phyloP scores from a whole-genome alignment of 805 yeast species.

The Starmera caribaea region DNA sequence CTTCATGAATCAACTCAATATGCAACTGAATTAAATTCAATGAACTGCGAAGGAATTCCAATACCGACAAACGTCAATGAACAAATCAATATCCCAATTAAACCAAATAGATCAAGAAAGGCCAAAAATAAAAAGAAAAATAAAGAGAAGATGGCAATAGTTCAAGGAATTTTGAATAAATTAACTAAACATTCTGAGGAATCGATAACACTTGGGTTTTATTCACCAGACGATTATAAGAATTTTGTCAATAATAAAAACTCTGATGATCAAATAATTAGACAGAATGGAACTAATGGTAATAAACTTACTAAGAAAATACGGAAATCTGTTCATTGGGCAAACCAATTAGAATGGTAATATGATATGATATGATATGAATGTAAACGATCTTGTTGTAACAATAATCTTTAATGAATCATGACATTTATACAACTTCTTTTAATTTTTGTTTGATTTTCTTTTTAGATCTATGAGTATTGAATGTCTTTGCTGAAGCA shows the following conservation, averaged over 20 bases:
- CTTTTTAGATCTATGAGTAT: not conserved
- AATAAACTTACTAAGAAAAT: not conserved
- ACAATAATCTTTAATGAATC: not conserved
- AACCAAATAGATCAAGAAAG: slow-evolving; percentile 5
- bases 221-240: slow-evolving; percentile 3
- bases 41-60: slow-evolving; percentile 52
- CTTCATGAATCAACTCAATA: slow-evolving; percentile 56
- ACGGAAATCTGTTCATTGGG: slow-evolving; percentile 1
- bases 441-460: not conserved
- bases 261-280: not conserved
- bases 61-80: slow-evolving; percentile 49
- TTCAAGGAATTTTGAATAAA: slow-evolving; percentile 9
- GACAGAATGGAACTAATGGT: not conserved
- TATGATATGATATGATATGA: not conserved
- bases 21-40: slow-evolving; percentile 60
- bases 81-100: slow-evolving; percentile 45
- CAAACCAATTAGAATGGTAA: slow-evolving; percentile 2
- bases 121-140: slow-evolving; percentile 5
- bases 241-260: not conserved
- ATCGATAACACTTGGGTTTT: slow-evolving; percentile 11
- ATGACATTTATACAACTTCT: not conserved
- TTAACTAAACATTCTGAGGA: not conserved
- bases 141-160: slow-evolving; percentile 7
- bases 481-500: slow-evolving; percentile 8
- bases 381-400: not conserved